phyloP scores from a whole-genome alignment of 352 stramenopile species.

The Phytopythium sindhum region DNA sequence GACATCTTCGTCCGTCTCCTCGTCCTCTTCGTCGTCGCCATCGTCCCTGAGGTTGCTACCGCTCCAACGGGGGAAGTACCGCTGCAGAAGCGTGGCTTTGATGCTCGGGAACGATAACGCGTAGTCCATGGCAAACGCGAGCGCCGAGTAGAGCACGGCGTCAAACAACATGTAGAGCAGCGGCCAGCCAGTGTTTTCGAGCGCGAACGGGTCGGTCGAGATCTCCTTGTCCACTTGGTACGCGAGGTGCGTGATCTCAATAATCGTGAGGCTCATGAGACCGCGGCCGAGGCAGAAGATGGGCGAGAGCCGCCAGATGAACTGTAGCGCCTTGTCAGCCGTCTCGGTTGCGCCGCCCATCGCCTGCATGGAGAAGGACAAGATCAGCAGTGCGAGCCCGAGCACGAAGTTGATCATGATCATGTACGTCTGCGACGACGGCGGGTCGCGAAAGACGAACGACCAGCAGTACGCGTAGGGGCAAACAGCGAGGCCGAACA shows the following conservation, averaged over 20 bases:
- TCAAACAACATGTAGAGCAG: constrained; percentile 48
- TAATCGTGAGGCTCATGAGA: constrained; percentile 35
- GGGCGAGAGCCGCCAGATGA: constrained; percentile 71
- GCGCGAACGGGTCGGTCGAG: constrained; percentile 37
- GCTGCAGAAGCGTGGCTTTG: constrained; percentile 16
- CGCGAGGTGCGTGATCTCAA: constrained; percentile 25
- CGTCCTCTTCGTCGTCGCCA: background rate
- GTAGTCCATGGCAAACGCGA: constrained; percentile 56
- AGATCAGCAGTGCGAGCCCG: constrained; percentile 53
- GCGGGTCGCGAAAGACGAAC: constrained; percentile 61
- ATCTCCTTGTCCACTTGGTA: constrained; percentile 33
- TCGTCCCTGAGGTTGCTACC: background rate
- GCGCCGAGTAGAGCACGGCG: constrained; percentile 33
- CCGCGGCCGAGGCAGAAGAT: constrained; percentile 55
- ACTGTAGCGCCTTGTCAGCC: constrained; percentile 51
- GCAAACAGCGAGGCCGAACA: constrained; percentile 58
- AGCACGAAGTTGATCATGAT: constrained; percentile 73
- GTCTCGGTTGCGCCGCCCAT: constrained; percentile 41
- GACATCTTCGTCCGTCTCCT: constrained; percentile 2
- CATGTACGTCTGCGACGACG: constrained; percentile 65
- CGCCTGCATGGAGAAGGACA: constrained; percentile 48
- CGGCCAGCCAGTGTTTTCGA: constrained; percentile 58
- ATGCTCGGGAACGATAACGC: constrained; percentile 46
- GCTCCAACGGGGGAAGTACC: constrained; percentile 7
- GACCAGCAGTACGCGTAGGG: constrained; percentile 71